Conservation (phyloP, 192 early-diverging fungal genomes). For the Gonapodya sp. region DNA sequence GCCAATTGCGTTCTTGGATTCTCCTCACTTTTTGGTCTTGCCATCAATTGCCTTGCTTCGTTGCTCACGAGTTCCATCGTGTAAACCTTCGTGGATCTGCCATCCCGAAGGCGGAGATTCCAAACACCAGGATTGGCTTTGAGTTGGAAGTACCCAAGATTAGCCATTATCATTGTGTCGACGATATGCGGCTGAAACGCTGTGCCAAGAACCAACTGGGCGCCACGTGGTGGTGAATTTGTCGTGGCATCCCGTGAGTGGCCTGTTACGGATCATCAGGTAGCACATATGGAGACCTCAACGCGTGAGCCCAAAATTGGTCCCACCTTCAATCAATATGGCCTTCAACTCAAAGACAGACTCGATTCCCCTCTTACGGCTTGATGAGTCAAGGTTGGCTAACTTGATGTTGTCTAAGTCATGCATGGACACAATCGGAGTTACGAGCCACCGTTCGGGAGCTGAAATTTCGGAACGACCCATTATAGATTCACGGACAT, state of each 20-base stretch:
- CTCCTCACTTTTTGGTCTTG: conserved; percentile 16
- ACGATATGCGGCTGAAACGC: conserved; percentile 43
- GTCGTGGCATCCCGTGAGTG: conserved; percentile 64
- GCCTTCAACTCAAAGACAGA: conserved; percentile 70
- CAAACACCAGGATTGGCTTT: conserved; percentile 88
- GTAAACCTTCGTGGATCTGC: conserved; percentile 73
- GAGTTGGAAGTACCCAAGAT: conserved; percentile 92
- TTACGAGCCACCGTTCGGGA: conserved; percentile 82
- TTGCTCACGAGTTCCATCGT: conserved; percentile 52
- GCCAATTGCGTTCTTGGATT: conserved; percentile 32
- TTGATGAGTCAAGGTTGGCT: conserved; percentile 27
- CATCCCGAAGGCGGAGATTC: conserved; percentile 66
- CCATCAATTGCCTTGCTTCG: conserved; percentile 18
- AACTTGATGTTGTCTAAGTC: conserved; percentile 91
- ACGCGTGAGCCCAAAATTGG: not conserved
- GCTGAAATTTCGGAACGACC: conserved; percentile 20
- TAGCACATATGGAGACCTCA: not conserved
- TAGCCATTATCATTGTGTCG: conserved; percentile 98
- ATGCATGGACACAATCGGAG: conserved; percentile 63
- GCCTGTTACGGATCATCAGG: conserved; percentile 23
- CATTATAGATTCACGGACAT: not conserved
- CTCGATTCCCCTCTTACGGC: conserved; percentile 38
- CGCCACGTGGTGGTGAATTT: conserved; percentile 73
- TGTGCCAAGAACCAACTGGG: conserved; percentile 82
- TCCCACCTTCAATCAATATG: conserved; percentile 66